Percentiles rank a stretch among this genome's conserved stretches.
phyloP scores from a whole-genome alignment of 176 grass and related monocot species.

The Paspalum notatum region DNA sequence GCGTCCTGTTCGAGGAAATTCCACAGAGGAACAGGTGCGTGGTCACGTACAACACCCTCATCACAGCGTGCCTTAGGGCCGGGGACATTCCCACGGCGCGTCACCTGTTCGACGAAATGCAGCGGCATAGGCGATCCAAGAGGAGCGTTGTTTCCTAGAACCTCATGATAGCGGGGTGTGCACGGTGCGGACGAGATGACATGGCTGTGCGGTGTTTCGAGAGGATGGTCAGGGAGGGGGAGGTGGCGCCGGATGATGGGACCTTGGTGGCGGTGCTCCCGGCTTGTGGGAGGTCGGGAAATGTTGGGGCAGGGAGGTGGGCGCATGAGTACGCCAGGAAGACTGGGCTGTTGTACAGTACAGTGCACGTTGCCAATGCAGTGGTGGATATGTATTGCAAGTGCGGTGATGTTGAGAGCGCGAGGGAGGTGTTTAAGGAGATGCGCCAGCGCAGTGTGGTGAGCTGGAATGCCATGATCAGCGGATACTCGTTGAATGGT shows the following conservation, averaged over 20 bases:
- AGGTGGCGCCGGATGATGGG: conserved; percentile 47
- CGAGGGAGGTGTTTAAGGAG: conserved; percentile 37
- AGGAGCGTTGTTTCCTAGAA: conserved; percentile 64
- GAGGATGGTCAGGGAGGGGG: conserved; percentile 38
- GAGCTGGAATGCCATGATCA: conserved; percentile 61
- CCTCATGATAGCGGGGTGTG: conserved; percentile 45
- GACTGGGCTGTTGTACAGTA: conserved; percentile 15
- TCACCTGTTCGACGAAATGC: conserved; percentile 56
- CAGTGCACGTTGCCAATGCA: conserved; percentile 49
- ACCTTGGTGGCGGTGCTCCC: conserved; percentile 48
- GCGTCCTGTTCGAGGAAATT: conserved; percentile 37
- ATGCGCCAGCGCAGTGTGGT: conserved; percentile 51
- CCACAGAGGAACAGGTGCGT: conserved; percentile 32
- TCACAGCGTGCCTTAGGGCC: conserved; percentile 28
- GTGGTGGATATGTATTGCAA: conserved; percentile 74
- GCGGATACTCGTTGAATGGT: conserved; percentile 51
- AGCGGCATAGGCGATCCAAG: conserved; percentile 30
- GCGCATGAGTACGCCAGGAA: conserved; percentile 44
- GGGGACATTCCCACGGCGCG: conserved; percentile 27
- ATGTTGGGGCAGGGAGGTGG: conserved; percentile 39
- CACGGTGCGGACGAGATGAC: conserved; percentile 36
- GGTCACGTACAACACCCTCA: conserved; percentile 46
- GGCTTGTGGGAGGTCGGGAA: conserved; percentile 51
- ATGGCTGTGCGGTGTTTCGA: conserved; percentile 41
- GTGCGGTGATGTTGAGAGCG: conserved; percentile 52